Percentiles rank a stretch among this genome's conserved stretches.
These are phyloP conservation scores for Ustilago vetiveriae DNA, from an alignment of 1,284 basidiomycete species.

Conservation along the genomic window DNA sequence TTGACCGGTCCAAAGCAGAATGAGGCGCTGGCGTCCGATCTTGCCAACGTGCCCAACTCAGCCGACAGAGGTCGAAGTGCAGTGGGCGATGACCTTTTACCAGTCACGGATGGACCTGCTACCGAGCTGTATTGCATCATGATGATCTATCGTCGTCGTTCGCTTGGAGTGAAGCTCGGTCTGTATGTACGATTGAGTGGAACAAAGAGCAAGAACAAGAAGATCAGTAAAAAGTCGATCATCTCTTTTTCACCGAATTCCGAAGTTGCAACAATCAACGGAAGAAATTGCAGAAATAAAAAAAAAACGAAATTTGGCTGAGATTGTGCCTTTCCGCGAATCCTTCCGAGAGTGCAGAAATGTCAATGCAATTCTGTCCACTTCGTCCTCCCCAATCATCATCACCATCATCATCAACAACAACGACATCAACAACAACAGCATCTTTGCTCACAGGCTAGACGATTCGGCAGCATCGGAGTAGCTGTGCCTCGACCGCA, in stretches of 20 bases:
- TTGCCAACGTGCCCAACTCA: conserved; percentile 26
- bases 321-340: not conserved
- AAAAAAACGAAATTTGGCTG: not conserved
- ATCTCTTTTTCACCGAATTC: conserved; percentile 6
- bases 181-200: not conserved
- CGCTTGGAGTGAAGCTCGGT: too few relatives aligned
- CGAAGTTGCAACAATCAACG: not conserved
- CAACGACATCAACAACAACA: too few relatives aligned
- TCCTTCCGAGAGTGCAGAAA: conserved; percentile 6
- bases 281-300: not conserved
- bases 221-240: too few relatives aligned
- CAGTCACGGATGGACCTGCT: conserved; percentile 1
- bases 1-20: conserved; percentile 51
- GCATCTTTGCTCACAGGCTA: too few relatives aligned
- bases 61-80: conserved; percentile 36
- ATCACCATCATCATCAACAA: conserved; percentile 9
- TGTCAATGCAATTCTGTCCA: not conserved
- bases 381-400: not conserved
- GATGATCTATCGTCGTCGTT: too few relatives aligned
- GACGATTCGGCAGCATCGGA: too few relatives aligned
- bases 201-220: not conserved
- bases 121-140: not conserved
- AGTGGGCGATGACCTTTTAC: conserved; percentile 25
- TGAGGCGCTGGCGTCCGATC: conserved; percentile 54
- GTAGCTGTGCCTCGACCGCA: not conserved